These are phyloP conservation scores for Calonectria leucothoes DNA, from an alignment of 2,329 filamentous ascomycete species.

Conservation along the genomic window DNA sequence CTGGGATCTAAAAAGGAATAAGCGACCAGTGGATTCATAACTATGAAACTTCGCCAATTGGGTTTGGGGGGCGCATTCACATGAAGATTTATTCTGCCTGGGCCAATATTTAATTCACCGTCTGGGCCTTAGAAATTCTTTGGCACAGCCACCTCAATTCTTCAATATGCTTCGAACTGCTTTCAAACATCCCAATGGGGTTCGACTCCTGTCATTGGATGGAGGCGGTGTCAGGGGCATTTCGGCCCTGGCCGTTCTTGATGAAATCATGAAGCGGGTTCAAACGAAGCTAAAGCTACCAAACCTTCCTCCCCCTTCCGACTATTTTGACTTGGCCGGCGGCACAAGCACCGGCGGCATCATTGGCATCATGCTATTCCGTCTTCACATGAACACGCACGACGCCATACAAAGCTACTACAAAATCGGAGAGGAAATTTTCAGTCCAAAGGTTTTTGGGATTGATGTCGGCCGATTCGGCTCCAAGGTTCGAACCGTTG, in stretches of 20 bases:
- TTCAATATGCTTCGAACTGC: not conserved
- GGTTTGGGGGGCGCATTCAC: not conserved
- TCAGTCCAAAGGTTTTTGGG: conserved; percentile 30
- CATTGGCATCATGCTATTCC: conserved; percentile 31
- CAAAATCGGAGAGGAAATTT: conserved; percentile 25
- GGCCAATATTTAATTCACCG: not conserved
- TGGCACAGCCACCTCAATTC: not conserved
- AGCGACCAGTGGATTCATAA: not conserved
- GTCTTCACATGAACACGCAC: conserved; percentile 30
- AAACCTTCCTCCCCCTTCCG: not conserved
- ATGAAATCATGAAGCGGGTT: conserved; percentile 14
- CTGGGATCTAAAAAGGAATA: not conserved
- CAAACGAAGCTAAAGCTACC: not conserved
- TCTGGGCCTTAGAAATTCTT: not conserved
- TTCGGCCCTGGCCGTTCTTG: not conserved
- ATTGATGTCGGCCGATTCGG: conserved; percentile 25
- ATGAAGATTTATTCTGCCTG: not conserved
- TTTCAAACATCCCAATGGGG: conserved; percentile 19
- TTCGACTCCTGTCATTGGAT: conserved; percentile 17
- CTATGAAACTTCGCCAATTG: not conserved
- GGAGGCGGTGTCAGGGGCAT: conserved; percentile 24
- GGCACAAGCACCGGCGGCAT: conserved; percentile 34
- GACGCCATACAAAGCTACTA: conserved; percentile 33
- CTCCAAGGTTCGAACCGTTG: not conserved
- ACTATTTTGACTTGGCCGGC: conserved; percentile 33